These are phyloP conservation scores for Juglanconis oblonga DNA, from an alignment of 2,329 filamentous ascomycete species.

Conservation along the genomic window DNA sequence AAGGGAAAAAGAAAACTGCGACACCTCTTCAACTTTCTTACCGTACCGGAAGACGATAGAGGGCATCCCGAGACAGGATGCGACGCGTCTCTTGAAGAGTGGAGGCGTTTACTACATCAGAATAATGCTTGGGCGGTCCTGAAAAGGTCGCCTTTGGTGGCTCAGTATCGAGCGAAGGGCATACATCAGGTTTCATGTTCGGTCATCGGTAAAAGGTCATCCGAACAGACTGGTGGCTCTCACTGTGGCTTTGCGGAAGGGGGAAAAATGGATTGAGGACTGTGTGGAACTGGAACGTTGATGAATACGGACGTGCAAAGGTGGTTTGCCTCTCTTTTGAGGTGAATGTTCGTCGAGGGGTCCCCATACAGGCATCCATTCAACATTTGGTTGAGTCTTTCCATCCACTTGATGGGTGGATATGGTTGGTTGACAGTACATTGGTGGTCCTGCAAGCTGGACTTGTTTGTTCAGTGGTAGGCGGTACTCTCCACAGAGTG, in stretches of 20 bases:
- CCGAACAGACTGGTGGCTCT: conserved; percentile 17
- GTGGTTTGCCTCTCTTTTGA: neutral
- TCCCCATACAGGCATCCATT: neutral
- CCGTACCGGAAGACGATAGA: conserved; percentile 19
- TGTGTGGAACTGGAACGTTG: conserved; percentile 10
- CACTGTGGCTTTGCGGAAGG: neutral
- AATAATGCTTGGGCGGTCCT: conserved; percentile 18
- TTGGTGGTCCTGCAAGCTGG: neutral
- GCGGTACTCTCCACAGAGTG: neutral
- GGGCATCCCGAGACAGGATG: conserved; percentile 24
- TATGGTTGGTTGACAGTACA: neutral
- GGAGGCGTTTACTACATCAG: conserved; percentile 6
- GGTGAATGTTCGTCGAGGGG: neutral
- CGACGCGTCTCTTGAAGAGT: conserved; percentile 15
- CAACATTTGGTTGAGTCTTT: neutral
- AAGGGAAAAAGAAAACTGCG: conserved; percentile 29
- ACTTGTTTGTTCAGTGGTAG: neutral
- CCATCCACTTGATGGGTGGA: neutral
- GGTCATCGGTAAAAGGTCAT: conserved; percentile 20
- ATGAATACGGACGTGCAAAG: neutral
- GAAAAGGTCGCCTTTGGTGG: conserved; percentile 17
- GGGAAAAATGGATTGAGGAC: neutral
- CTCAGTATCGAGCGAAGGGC: conserved; percentile 1
- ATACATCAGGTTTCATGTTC: conserved; percentile 12
- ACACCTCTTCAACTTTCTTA: conserved; percentile 12